These are phyloP conservation scores for Tetrahymena malaccensis DNA, from an alignment of 73 alveolate genomes.

Conservation along the genomic window DNA sequence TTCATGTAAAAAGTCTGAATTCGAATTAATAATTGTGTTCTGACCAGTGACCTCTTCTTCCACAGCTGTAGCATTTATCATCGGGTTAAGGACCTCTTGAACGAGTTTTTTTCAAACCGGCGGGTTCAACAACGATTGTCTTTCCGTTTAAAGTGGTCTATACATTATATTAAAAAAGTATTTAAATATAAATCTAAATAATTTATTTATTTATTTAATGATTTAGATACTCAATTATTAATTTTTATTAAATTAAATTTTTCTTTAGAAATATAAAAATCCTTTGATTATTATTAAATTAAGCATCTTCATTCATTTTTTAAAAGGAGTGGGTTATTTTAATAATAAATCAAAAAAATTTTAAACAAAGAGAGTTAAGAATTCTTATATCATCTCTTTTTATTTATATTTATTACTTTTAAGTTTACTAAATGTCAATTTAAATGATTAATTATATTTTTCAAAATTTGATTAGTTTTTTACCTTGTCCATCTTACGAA, in stretches of 20 bases:
- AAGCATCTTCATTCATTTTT: neutral
- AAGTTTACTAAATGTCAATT: neutral
- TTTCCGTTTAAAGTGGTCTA: neutral
- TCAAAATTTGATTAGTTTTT: neutral
- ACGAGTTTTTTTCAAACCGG: slow-evolving; percentile 1
- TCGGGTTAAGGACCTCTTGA: neutral
- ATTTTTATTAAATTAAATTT: too few species aligned
- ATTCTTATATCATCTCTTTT: neutral
- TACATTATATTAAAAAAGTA: neutral
- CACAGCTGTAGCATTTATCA: neutral
- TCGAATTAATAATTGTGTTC: neutral
- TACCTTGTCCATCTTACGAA: neutral
- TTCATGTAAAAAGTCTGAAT: neutral
- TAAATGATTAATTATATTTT: neutral
- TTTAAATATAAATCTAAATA: neutral
- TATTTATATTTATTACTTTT: too few species aligned
- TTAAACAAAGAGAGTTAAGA: neutral
- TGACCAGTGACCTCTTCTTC: slow-evolving; percentile 2
- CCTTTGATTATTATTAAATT: too few species aligned
- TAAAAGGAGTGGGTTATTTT: neutral
- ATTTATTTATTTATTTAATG: too few species aligned
- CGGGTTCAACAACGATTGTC: neutral
- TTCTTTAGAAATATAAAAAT: neutral
- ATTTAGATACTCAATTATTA: too few species aligned
- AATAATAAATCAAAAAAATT: too few species aligned